phyloP scores from a whole-genome alignment of 768 basidiomycete genomes.

The Pleurotus giganteus region DNA sequence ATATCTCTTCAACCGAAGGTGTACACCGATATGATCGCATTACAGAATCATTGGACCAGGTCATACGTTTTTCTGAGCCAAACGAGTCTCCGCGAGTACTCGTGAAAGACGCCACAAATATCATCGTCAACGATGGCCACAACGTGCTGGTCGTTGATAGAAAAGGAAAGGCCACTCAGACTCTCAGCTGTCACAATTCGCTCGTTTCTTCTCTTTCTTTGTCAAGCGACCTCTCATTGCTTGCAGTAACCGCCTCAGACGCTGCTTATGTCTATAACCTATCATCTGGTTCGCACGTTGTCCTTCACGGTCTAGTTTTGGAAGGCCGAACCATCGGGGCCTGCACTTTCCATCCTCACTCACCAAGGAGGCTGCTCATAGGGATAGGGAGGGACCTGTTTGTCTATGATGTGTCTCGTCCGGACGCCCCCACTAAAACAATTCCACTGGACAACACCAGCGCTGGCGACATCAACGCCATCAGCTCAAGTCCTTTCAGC shows the following conservation, averaged over 20 bases:
- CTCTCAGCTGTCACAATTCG: slow-evolving; percentile 50
- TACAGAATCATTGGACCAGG: slow-evolving; percentile 39
- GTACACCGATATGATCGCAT: slow-evolving; percentile 55
- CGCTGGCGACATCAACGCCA: slow-evolving; percentile 48
- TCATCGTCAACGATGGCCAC: slow-evolving; percentile 48
- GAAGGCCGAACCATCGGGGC: slow-evolving; percentile 36
- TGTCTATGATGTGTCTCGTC: slow-evolving; percentile 62
- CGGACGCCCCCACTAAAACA: slow-evolving; percentile 52
- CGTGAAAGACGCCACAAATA: slow-evolving; percentile 29
- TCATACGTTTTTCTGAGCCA: slow-evolving; percentile 34
- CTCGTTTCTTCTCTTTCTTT: slow-evolving; percentile 53
- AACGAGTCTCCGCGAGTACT: slow-evolving; percentile 30
- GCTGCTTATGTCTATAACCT: slow-evolving; percentile 63
- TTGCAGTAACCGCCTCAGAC: slow-evolving; percentile 53
- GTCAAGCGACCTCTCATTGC: slow-evolving; percentile 54
- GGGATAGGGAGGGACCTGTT: slow-evolving; percentile 49
- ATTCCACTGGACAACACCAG: slow-evolving; percentile 35
- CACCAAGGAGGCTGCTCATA: slow-evolving; percentile 58
- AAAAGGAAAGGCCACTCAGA: slow-evolving; percentile 40
- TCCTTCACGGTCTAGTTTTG: slow-evolving; percentile 51
- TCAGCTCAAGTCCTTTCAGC: slow-evolving; percentile 74
- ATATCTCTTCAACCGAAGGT: slow-evolving; percentile 43
- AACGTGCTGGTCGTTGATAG: slow-evolving; percentile 50
- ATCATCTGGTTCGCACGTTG: slow-evolving; percentile 46
- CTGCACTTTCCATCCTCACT: slow-evolving; percentile 63